Evolutionary conservation across 345 rosid genomes (phyloP).

Genomic region (Odontarrhena argentea): DNA sequence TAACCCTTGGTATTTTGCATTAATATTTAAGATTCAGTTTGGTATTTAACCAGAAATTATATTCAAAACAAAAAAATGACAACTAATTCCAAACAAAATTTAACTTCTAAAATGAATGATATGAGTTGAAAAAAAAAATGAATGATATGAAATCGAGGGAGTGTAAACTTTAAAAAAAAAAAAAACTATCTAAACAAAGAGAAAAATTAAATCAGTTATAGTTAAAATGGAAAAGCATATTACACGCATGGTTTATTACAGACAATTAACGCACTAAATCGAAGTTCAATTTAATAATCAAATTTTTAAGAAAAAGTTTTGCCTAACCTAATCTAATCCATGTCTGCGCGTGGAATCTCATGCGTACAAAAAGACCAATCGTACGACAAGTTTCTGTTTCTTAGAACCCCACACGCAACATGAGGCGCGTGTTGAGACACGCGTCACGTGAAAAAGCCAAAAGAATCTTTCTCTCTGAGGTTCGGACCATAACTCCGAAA

Average conservation of each 20-base stretch:
- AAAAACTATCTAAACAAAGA: too few species aligned
- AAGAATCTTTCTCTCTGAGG: slow-evolving; percentile 30
- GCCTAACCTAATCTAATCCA: slow-evolving; percentile 39
- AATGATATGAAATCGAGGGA: too few species aligned
- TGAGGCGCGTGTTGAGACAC: slow-evolving; percentile 2
- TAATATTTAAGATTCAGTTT: too few species aligned
- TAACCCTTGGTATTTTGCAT: too few species aligned
- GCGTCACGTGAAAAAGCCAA: slow-evolving; percentile 19
- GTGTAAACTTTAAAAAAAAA: too few species aligned
- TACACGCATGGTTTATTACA: slow-evolving; percentile 29
- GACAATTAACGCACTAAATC: slow-evolving; percentile 29
- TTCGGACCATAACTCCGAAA: slow-evolving; percentile 36
- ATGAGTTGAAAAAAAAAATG: too few species aligned
- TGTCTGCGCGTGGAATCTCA: slow-evolving; percentile 43
- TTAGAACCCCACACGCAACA: not conserved
- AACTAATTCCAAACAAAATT: too few species aligned
- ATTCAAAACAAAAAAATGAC: too few species aligned
- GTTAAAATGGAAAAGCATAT: slow-evolving; percentile 1
- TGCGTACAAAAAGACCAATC: slow-evolving; percentile 43
- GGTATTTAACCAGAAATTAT: too few species aligned
- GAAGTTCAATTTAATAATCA: not conserved
- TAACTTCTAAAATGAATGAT: too few species aligned
- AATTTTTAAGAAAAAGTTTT: not conserved
- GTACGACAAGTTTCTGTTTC: slow-evolving; percentile 34
- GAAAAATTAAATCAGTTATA: not conserved